Conservation (phyloP, 257 asterid species). For the Verbascum thapsus region DNA sequence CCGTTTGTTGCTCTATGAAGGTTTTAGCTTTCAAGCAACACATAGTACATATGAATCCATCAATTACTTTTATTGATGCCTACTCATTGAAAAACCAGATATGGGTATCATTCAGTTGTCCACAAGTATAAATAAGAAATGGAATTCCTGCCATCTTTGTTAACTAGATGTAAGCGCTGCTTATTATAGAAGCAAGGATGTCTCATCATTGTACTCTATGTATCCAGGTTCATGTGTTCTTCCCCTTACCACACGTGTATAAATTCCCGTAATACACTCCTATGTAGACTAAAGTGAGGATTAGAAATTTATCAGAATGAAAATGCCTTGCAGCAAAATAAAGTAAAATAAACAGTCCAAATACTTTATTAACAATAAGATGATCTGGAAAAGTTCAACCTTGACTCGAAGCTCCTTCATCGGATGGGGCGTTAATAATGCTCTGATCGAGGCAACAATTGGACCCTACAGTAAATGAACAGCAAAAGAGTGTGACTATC, state of each 20-base stretch:
- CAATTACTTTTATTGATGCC: neutral
- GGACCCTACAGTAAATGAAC: slow-evolving; percentile 67
- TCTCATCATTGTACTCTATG: neutral
- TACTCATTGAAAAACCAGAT: neutral
- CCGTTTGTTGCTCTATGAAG: too few species aligned
- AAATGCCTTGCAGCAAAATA: neutral
- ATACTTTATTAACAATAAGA: slow-evolving; percentile 10
- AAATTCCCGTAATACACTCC: neutral
- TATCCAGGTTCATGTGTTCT: neutral
- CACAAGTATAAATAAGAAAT: neutral
- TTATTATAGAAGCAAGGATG: neutral
- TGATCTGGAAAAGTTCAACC: slow-evolving; percentile 47
- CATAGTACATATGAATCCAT: neutral
- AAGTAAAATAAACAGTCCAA: neutral
- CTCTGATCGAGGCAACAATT: slow-evolving; percentile 83
- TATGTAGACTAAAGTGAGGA: neutral
- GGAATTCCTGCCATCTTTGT: neutral
- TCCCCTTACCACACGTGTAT: neutral
- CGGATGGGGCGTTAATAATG: slow-evolving; percentile 94
- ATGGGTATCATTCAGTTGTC: neutral
- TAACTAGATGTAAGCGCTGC: neutral
- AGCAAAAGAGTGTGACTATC: slow-evolving; percentile 21
- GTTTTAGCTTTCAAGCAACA: neutral
- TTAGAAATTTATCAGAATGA: neutral
- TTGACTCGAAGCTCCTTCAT: slow-evolving; percentile 99